phyloP scores from a whole-genome alignment of 371 early-diverging fungal genomes.

The Mortierella sp. region DNA sequence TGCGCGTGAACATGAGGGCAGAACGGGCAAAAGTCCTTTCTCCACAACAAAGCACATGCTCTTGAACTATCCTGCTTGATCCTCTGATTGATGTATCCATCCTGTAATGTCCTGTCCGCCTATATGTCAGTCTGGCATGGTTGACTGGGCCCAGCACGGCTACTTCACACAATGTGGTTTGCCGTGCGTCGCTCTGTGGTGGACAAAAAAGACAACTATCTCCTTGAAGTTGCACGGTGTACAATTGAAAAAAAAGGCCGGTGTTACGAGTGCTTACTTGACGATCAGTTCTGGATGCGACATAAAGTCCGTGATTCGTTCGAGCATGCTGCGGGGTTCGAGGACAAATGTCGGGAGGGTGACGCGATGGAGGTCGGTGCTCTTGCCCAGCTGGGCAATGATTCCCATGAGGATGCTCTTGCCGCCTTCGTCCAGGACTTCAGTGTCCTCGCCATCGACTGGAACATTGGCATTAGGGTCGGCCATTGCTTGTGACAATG shows the following conservation, averaged over 20 bases:
- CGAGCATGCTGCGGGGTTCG: constrained; percentile 95
- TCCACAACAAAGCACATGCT: not conserved
- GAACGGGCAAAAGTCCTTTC: not conserved
- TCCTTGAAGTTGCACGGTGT: not conserved
- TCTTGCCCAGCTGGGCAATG: constrained; percentile 89
- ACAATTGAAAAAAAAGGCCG: not conserved
- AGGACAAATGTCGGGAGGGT: constrained; percentile 97
- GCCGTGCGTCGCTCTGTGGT: not conserved
- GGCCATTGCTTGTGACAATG: constrained; percentile 20
- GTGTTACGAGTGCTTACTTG: constrained; percentile 68
- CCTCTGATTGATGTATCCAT: not conserved
- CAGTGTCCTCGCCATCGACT: constrained; percentile 67
- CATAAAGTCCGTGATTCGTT: constrained; percentile 97
- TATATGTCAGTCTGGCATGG: not conserved
- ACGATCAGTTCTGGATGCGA: constrained; percentile 91
- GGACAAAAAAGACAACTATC: not conserved
- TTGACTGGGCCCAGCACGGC: not conserved
- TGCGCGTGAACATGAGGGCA: not conserved
- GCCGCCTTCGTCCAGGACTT: constrained; percentile 91
- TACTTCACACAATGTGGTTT: not conserved
- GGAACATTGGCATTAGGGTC: constrained; percentile 16
- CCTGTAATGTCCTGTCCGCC: not conserved
- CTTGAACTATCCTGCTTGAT: not conserved
- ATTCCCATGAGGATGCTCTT: constrained; percentile 88
- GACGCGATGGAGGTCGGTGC: constrained; percentile 90